These are phyloP conservation scores for Silene conica DNA, from an alignment of 148 eudicot genomes.

Conservation along the genomic window DNA sequence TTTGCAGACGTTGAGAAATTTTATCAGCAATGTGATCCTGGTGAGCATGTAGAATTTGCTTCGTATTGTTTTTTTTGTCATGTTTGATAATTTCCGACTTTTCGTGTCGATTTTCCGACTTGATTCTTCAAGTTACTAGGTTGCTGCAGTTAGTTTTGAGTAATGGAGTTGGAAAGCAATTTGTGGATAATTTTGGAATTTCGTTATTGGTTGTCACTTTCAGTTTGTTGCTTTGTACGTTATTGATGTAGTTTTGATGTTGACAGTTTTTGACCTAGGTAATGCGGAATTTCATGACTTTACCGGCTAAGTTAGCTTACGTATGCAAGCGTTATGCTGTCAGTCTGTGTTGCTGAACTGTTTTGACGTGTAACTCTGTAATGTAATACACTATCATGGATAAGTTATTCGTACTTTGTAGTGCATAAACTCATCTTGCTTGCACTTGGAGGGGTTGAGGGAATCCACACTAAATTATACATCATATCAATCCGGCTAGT, in stretches of 20 bases:
- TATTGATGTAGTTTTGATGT: too few species aligned
- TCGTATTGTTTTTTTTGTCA: not conserved
- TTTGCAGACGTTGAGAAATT: slow-evolving; percentile 70
- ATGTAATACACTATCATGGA: too few species aligned
- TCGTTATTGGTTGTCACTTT: not conserved
- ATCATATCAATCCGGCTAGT: not conserved
- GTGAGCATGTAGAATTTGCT: slow-evolving; percentile 35
- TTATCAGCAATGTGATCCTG: slow-evolving; percentile 76
- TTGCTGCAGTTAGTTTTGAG: not conserved
- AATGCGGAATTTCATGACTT: too few species aligned
- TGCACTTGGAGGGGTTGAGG: too few species aligned
- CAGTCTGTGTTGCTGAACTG: too few species aligned
- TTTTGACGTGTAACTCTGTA: too few species aligned
- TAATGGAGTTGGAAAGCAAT: not conserved
- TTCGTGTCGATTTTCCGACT: not conserved
- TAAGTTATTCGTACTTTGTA: too few species aligned
- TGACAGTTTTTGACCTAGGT: too few species aligned
- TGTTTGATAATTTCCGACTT: not conserved
- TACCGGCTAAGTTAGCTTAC: too few species aligned
- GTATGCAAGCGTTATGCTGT: too few species aligned
- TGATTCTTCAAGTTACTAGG: not conserved
- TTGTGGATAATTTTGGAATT: not conserved
- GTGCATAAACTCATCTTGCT: too few species aligned
- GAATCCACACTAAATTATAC: too few species aligned
- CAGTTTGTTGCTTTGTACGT: not conserved